Evolutionary conservation across 2,329 filamentous ascomycete genomes (phyloP), one percentile per base, ranked within the genome.

Genomic region (Fonsecaea nubica): DNA sequence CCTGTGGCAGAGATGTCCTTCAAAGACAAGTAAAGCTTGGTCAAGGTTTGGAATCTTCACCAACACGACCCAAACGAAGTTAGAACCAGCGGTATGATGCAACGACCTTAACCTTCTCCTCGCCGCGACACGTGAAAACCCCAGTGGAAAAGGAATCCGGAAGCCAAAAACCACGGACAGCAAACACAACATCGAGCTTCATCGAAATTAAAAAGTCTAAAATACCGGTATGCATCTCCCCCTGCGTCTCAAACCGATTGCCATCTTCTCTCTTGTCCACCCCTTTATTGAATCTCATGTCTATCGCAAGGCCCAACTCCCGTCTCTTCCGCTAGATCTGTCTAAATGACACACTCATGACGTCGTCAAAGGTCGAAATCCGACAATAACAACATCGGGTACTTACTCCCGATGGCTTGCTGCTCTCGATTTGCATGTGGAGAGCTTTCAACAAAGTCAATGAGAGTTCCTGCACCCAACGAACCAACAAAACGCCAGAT

Each of bases 271-370:
- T 3, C 18, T 25, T 25, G n/a, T 25, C 21, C 5, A 18, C 15
- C 18, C 18, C n/a, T 18, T 21, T 12, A 50, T 21, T 9, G 21
- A 21, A 50, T 50, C 45, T 50, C 45, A 25, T 21, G 18, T 50
- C 45, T 25, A 50, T 25, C 25, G 25, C 25, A 25, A 50, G 13
- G 12, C 18, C 21, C 45, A 18, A 25, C 7, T 18, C 25, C 50
- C 30, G 40, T 50, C 45, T 50, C 45, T 50, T 50, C 45, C 45
- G 45, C 18, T 50, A 50, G 45, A 50, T 50, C 45, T 50, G 12
- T 21, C 45, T 50, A 21, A 25, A 25, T 25, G 25, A 25, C 3
- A 25, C 45, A 50, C 9, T 50, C 45, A 12, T 50, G 18, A 50
- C 45, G 45, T 50, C 45, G 45, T 50, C 45, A 50, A 56, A 58